phyloP scores from a whole-genome alignment of 2,329 filamentous ascomycete species.

The Cordyceps fumosorosea region DNA sequence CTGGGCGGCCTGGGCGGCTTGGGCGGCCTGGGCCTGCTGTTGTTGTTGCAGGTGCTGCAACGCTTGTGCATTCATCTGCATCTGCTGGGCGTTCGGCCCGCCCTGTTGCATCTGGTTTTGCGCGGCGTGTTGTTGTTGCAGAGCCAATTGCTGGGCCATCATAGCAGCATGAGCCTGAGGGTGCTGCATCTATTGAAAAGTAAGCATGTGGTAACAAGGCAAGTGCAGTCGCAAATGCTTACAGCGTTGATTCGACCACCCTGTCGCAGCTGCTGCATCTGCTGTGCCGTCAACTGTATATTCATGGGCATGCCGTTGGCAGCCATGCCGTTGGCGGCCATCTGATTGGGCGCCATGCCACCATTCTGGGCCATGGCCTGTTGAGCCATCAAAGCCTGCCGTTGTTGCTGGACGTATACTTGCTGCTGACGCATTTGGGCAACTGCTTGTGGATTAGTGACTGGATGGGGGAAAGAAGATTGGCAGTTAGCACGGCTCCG shows the following conservation, averaged over 20 bases:
- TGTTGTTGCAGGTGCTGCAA: conserved; percentile 38
- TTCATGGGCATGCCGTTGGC: conserved; percentile 46
- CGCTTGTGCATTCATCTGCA: conserved; percentile 42
- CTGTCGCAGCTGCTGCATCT: conserved; percentile 44
- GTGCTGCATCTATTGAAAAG: conserved; percentile 15
- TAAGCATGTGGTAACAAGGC: neutral
- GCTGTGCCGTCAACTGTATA: conserved; percentile 42
- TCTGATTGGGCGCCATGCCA: conserved; percentile 34
- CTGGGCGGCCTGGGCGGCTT: conserved; percentile 17
- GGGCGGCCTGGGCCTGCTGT: conserved; percentile 17
- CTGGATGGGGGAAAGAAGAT: conserved; percentile 17
- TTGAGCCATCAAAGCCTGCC: conserved; percentile 48
- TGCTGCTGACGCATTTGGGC: conserved; percentile 47
- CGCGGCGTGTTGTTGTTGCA: conserved; percentile 31
- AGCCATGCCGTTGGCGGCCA: conserved; percentile 25
- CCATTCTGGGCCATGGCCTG: conserved; percentile 43
- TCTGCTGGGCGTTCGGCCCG: conserved; percentile 39
- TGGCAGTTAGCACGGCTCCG: neutral
- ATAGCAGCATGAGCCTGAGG: conserved; percentile 23
- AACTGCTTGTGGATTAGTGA: conserved; percentile 31
- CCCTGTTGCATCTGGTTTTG: conserved; percentile 30
- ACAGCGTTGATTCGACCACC: conserved; percentile 35
- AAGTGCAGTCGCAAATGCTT: conserved; percentile 17
- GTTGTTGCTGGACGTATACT: conserved; percentile 50
- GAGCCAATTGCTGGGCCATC: conserved; percentile 39